Evolutionary conservation across 1,284 basidiomycete genomes (phyloP).

Genomic region (Malassezia dermatis): DNA sequence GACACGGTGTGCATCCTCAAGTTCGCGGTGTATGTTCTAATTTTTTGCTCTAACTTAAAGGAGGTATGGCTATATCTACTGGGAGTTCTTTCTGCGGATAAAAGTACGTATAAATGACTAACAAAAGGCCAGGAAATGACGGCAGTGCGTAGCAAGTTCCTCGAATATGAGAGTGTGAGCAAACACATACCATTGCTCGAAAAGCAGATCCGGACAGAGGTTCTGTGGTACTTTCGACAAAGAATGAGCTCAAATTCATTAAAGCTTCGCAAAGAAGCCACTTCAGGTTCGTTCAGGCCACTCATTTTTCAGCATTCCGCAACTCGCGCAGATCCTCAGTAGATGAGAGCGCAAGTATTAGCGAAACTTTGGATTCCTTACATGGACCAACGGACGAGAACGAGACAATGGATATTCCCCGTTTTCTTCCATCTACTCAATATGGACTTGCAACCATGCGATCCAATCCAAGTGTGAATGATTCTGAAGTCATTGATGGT

Average conservation of each 20-base stretch:
- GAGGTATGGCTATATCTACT: conserved; percentile 47
- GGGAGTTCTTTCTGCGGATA: conserved; percentile 44
- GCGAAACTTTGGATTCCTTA: not conserved
- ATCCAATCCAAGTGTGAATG: conserved; percentile 6
- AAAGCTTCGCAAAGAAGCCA: not conserved
- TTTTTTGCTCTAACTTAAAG: not conserved
- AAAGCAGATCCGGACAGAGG: conserved; percentile 38
- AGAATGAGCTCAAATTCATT: conserved; percentile 14
- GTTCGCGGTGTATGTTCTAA: conserved; percentile 28
- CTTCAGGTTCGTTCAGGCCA: not conserved
- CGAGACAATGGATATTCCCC: not conserved
- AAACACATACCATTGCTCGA: conserved; percentile 37
- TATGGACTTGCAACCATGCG: conserved; percentile 13
- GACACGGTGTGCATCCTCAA: conserved; percentile 38
- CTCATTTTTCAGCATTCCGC: not conserved
- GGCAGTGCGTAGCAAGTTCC: conserved; percentile 38
- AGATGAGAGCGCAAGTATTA: not conserved
- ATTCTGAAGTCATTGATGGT: conserved; percentile 17
- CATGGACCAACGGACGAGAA: not conserved
- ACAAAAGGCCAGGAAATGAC: conserved; percentile 39
- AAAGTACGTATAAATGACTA: conserved; percentile 16
- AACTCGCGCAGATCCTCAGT: not conserved
- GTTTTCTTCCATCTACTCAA: conserved; percentile 13
- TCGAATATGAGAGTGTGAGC: conserved; percentile 40
- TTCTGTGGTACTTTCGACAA: conserved; percentile 39